Evolutionary conservation across 331 rosid species (phyloP), one percentile per base, ranked within the genome.

Genomic region (Dryas integrifolia): DNA sequence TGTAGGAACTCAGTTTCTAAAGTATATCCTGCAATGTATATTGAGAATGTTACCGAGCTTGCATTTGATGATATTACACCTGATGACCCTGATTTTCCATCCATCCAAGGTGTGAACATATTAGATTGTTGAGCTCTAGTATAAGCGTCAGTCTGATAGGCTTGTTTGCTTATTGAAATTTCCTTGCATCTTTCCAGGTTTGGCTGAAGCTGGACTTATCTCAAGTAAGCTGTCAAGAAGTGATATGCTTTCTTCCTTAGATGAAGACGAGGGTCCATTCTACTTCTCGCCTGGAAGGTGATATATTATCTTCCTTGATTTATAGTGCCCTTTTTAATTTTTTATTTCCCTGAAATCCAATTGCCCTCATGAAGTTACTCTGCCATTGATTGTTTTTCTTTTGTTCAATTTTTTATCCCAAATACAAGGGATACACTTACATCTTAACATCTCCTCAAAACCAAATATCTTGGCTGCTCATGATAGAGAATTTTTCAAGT

Each of bases 181-280:
- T 55, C 4, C 4, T 59, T 38, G 53, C 72, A 67, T 51, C 78
- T 12, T 74, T 78, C 56, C 85, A 95, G 99, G 99, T 81, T 87
- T 95, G 89, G 99, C 99, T 64, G 99, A 95, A 87, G 96, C 98
- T 58, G 99, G 98, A 78, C 93, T 95, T 72, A 90, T 95, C 49
- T 92, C 88, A 72, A 95, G 99, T 87, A 95, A 79, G 86, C 98
- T 95, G 76, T 95, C 99, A 62, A 85, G 89, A 76, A 49, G 53
- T 63, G 99, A 95, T 82, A 76, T 78, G 82, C 83, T 74, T 70
- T 83, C 89, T 65, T 79, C 96, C 15, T 68, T 75, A 13, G 92
- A 82, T 65, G 96, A 92, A 77, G 87, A 87, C 47, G 77, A 85
- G 58, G 63, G 79, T 77, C 87, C 93, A 30, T 82, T 78, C 72